A percentile compares a stretch with the other conserved stretches of the same genome.
phyloP scores from a whole-genome alignment of 148 eudicot genomes.

The Rhododendron simsii region DNA sequence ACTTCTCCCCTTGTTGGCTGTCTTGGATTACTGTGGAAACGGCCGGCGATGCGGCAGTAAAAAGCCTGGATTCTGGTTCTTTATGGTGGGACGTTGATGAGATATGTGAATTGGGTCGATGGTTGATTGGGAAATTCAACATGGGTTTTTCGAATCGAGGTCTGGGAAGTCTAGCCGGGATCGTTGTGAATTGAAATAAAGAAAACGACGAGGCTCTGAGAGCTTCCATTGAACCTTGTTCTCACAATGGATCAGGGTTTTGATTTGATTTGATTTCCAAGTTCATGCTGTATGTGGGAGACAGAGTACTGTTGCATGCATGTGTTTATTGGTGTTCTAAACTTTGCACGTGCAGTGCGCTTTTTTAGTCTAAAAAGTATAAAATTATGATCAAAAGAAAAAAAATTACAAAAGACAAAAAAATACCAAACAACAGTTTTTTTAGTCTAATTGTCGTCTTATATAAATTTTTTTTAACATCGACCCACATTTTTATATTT shows the following conservation, averaged over 20 bases:
- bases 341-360: no score
- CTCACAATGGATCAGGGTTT: not conserved
- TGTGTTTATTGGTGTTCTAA: no score
- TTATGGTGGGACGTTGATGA: slow-evolving; percentile 5
- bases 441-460: no score
- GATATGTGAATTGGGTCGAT: slow-evolving; percentile 2
- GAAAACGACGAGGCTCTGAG: slow-evolving; percentile 21
- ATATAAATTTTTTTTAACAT: no score
- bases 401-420: no score
- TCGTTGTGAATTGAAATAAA: slow-evolving; percentile 13
- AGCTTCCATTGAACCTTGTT: slow-evolving; percentile 30
- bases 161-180: slow-evolving; percentile 12
- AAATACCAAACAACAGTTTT: no score
- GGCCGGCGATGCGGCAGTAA: slow-evolving; percentile 21
- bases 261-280: not conserved
- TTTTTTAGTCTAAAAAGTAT: no score
- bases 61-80: slow-evolving; percentile 13
- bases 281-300: not conserved
- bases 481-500: no score
- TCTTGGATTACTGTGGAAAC: slow-evolving; percentile 17
- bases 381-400: no score
- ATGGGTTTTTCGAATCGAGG: slow-evolving; percentile 11
- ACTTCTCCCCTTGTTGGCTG: slow-evolving; percentile 21
- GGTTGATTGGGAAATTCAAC: not conserved
- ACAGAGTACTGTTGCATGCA: no score